Base-by-base conservation (phyloP, 495 filamentous ascomycete genomes). In the Hypoxylon trugodes region DNA sequence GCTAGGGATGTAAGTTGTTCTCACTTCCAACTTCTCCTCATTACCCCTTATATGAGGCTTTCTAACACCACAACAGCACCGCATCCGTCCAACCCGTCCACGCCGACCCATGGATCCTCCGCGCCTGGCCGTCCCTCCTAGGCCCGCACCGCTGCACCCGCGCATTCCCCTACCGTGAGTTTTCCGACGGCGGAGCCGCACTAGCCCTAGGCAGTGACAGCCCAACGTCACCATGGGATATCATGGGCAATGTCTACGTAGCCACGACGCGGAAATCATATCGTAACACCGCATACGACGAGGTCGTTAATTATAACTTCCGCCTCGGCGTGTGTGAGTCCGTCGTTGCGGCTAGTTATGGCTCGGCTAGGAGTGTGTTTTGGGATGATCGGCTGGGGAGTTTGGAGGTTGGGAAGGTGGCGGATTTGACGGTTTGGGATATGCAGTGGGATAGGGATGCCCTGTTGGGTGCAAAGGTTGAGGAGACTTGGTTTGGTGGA, bases 11-110 rank as follows among this genome's bases (percentile, higher is more conserved):
- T 65, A 12, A 55, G 55, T 65, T n/a, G 1, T 21, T 1, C 5
- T 19, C 3, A 8, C 21, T 16, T 37, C 6, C 8, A 1, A 3
- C 18, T 3, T n/a, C 25, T 0, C n/a, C 3, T 15, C 19, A 30
- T 21, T 5, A 6, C 24, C 15, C 7, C 13, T 15, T 15, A 8
- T 25, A 1, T n/a, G 16, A 59, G 37, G 33, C 6, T 10, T 35
- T 19, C 42, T 62, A 15, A 62, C 35, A n/a, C 25, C 12, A 42
- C 38, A n/a, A 2, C 26, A 65, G 61, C 61, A 86, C 84, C 21
- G 86, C 86, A 3, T 86, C 82, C 2, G 79, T 88, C 6, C 84
- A 88, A 68, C 84, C 86, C 0, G 84, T 87, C 0, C 86, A 89
- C 54, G 78, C 84, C 1, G 86, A 89, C 53, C 86, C 86, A 2